These are phyloP conservation scores for Effrenium voratum DNA, from an alignment of 73 alveolate genomes.

Conservation along the genomic window DNA sequence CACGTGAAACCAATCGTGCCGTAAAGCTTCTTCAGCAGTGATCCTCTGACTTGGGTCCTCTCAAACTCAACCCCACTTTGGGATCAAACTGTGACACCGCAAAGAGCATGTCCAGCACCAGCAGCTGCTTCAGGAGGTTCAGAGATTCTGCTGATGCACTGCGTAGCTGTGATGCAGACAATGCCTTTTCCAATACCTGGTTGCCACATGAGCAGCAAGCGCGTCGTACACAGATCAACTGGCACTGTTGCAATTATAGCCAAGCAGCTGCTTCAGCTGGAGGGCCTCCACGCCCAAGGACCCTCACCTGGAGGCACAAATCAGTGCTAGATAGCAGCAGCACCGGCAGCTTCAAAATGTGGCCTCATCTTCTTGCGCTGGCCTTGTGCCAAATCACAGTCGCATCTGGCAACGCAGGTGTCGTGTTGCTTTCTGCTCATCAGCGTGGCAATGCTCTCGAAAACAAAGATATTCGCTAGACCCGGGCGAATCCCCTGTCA, in stretches of 20 bases:
- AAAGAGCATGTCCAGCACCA: constrained; percentile 55
- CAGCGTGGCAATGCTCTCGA: background rate
- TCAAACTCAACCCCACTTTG: no score
- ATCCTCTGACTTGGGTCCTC: constrained; percentile 35
- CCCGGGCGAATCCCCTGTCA: constrained; percentile 70
- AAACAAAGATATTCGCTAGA: background rate
- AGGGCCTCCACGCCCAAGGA: constrained; percentile 81
- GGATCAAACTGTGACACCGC: no score
- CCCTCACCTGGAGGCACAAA: constrained; percentile 78
- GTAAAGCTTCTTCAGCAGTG: constrained; percentile 42
- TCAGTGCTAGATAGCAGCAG: no score
- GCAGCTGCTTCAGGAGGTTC: constrained; percentile 35
- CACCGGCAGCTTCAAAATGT: no score
- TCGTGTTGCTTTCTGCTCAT: no score
- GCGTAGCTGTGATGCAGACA: constrained; percentile 16
- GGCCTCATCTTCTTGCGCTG: no score
- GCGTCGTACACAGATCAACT: no score
- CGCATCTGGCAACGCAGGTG: no score
- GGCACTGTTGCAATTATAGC: no score
- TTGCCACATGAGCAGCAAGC: no score
- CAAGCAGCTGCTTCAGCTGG: constrained; percentile 14
- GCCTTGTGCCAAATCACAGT: no score
- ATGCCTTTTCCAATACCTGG: constrained; percentile 29
- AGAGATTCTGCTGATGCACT: constrained; percentile 66
- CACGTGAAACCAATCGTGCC: constrained; percentile 33